Base-by-base conservation (phyloP, 2,329 filamentous ascomycete genomes). In the Cryphonectria nitschkei region DNA sequence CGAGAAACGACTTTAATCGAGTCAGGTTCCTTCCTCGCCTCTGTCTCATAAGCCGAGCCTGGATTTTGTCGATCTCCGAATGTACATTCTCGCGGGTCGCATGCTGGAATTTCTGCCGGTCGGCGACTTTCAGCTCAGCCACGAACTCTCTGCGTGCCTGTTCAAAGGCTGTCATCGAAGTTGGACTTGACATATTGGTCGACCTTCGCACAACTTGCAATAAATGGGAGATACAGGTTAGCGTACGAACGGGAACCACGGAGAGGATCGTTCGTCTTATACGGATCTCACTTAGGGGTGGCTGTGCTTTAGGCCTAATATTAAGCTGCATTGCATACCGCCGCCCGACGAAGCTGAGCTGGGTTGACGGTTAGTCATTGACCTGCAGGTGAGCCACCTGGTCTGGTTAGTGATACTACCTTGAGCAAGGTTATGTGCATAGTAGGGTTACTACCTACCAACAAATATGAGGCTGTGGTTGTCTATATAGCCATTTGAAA, bases 1-100 rank as follows among this genome's bases (percentile, higher is more conserved):
- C 37, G 32, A 69, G 46, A n/a, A 69, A 69, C 1, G 67, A 61
- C 26, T 19, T 65, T 26, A 69, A 52, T 2, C 67, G 61, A 14
- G 50, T 41, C 13, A 69, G 32, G 11, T 69, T 65, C 19, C 34
- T 69, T 4, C 61, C 61, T 34, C 67, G 46, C 26, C 67, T 43
- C 61, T 69, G 67, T 11, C 34, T 16, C 37, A 69, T 6, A 0
- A 43, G 9, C 32, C 54, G 37, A 22, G 2, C 39, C 67, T 69
- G 61, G 3, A 65, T 26, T 22, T 54, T 26, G 6, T 13, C n/a
- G 37, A 65, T 43, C 32, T 56, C 67, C 19, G 7, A 5, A 7
- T 58, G 50, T 5, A 69, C 26, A 41, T 69, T 46, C 2, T 65
- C 26, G 13, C 32, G 19, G 0, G 52, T 58, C 1, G 41, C 67